Percentiles rank a stretch among this genome's conserved stretches.
These are phyloP conservation scores for Neurospora sp. DNA, from an alignment of 495 filamentous ascomycete species.

Conservation along the genomic window DNA sequence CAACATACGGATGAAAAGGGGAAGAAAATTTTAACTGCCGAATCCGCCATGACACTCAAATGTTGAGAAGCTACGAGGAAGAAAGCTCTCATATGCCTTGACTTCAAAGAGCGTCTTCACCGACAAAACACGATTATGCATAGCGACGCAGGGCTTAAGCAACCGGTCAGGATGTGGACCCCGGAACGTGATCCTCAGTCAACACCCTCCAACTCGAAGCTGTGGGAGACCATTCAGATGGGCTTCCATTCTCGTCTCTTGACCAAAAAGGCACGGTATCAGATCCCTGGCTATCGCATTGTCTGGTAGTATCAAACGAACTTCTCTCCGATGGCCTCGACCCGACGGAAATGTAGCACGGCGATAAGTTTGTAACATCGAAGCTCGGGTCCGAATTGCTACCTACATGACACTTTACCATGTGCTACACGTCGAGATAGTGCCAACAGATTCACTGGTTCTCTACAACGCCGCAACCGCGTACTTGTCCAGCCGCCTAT, in stretches of 20 bases:
- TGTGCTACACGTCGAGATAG: background rate
- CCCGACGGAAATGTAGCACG: background rate
- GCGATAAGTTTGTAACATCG: background rate
- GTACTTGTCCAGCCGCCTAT: background rate
- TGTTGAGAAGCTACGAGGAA: background rate
- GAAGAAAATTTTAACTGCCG: background rate
- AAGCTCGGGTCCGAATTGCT: background rate
- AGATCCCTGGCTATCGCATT: constrained; percentile 1
- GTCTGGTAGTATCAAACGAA: constrained; percentile 12
- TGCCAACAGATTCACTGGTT: background rate
- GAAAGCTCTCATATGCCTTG: constrained; percentile 5
- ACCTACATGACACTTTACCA: background rate
- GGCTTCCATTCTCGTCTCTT: background rate
- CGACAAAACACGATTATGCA: constrained; percentile 20
- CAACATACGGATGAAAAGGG: background rate
- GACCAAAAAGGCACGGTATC: background rate
- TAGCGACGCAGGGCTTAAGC: constrained; percentile 19
- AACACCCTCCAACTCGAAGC: constrained; percentile 2
- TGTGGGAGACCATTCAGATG: background rate
- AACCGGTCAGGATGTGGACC: constrained; percentile 21
- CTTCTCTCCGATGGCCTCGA: constrained; percentile 7
- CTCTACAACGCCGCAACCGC: background rate
- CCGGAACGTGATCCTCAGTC: background rate
- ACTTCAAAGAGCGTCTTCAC: constrained; percentile 10
- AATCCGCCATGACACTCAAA: background rate